These are phyloP conservation scores for Beauveria australis DNA, from an alignment of 2,329 filamentous ascomycete genomes.

Conservation along the genomic window DNA sequence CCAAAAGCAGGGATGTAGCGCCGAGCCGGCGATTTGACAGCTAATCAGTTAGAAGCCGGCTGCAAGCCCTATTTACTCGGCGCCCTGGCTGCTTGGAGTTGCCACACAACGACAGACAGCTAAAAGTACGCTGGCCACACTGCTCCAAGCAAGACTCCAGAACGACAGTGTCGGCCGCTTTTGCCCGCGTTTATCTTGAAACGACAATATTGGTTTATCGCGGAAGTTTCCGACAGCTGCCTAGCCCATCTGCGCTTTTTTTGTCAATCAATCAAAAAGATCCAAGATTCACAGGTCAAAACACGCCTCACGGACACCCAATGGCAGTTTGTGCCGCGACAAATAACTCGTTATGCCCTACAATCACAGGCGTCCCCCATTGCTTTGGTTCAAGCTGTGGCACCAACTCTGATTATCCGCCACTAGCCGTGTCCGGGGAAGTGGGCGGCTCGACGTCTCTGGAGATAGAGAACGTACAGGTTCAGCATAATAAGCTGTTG, in stretches of 20 bases:
- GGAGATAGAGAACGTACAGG: conserved; percentile 1
- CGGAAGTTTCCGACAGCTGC: background rate
- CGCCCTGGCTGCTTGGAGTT: background rate
- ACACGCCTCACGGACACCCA: background rate
- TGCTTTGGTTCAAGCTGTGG: background rate
- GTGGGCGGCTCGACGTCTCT: background rate
- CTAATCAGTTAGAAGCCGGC: background rate
- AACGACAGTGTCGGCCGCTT: background rate
- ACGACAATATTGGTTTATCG: background rate
- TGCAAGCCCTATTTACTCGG: background rate
- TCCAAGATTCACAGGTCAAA: background rate
- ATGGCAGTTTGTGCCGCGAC: background rate
- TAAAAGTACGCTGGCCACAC: too few species aligned
- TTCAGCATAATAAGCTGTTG: background rate
- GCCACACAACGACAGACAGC: background rate
- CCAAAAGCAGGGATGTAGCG: background rate
- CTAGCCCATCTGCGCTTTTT: background rate
- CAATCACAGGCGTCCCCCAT: background rate
- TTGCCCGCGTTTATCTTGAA: background rate
- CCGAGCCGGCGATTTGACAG: background rate
- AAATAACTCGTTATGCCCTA: too few species aligned
- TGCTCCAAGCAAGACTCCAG: too few species aligned
- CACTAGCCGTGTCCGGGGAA: conserved; percentile 1
- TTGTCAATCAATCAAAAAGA: background rate
- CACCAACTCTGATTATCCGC: background rate